Conservation (phyloP, 352 stramenopile genomes). For the Phytophthora fragariaefolia region DNA sequence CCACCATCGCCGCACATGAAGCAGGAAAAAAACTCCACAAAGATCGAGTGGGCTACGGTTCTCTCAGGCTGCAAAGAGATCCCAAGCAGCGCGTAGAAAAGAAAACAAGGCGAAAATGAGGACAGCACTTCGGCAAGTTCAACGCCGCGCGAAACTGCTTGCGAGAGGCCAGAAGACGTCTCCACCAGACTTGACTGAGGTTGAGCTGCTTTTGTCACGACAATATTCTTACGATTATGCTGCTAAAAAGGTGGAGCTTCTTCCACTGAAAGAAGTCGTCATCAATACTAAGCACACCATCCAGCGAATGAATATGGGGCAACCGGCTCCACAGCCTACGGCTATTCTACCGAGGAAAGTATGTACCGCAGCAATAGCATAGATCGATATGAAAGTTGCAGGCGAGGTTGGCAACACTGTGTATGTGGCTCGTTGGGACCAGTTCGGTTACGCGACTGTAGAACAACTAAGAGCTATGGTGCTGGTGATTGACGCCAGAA, state of each 20-base stretch:
- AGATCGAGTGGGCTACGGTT: not conserved
- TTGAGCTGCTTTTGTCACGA: not conserved
- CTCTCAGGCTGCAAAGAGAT: not conserved
- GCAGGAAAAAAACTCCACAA: not conserved
- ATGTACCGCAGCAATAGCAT: constrained; percentile 1
- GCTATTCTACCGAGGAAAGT: not conserved
- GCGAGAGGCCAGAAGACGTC: not conserved
- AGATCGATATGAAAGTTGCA: not conserved
- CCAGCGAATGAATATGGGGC: constrained; percentile 10
- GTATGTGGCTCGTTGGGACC: constrained; percentile 1
- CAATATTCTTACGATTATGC: not conserved
- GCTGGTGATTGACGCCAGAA: constrained; percentile 4
- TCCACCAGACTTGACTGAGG: not conserved
- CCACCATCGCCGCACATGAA: not conserved
- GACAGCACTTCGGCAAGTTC: not conserved
- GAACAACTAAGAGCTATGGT: constrained; percentile 1
- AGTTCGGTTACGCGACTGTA: constrained; percentile 1
- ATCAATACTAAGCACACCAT: not conserved
- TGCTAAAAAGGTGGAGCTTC: not conserved
- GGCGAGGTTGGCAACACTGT: not conserved
- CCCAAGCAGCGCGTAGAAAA: not conserved
- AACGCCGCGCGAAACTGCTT: not conserved
- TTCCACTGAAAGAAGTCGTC: not conserved
- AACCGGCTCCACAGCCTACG: not conserved
- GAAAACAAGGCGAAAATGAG: not conserved